Evolutionary conservation across 768 basidiomycete genomes (phyloP).

Genomic region (Dioszegia aurantiaca): DNA sequence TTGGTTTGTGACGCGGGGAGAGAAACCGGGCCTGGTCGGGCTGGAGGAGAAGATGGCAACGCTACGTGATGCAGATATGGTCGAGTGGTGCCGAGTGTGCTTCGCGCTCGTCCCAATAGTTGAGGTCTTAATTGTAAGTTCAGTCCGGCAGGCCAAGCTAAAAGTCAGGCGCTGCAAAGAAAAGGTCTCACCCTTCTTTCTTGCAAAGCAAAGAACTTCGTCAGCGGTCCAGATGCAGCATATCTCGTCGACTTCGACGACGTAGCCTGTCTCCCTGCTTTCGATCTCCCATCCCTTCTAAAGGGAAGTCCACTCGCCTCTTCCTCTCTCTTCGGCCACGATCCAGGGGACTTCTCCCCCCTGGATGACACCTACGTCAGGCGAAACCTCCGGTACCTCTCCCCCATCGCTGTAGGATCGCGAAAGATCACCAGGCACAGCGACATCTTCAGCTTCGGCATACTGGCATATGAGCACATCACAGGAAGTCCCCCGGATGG

Average conservation of each 20-base stretch:
- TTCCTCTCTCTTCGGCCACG: slow-evolving; percentile 16
- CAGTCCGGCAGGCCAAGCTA: background rate
- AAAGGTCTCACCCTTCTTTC: slow-evolving; percentile 13
- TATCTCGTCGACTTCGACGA: slow-evolving; percentile 3
- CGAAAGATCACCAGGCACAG: slow-evolving; percentile 11
- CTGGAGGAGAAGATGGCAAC: slow-evolving; percentile 7
- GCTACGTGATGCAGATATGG: background rate
- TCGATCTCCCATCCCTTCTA: background rate
- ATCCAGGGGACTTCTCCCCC: slow-evolving; percentile 12
- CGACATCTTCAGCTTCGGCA: slow-evolving; percentile 44
- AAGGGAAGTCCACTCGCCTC: background rate
- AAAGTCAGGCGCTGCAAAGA: slow-evolving; percentile 17
- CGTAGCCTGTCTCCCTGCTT: slow-evolving; percentile 11
- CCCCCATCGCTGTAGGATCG: slow-evolving; percentile 29
- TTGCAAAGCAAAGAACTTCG: slow-evolving; percentile 15
- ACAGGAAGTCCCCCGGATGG: slow-evolving; percentile 32
- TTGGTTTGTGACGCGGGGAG: slow-evolving; percentile 19
- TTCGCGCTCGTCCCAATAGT: slow-evolving; percentile 15
- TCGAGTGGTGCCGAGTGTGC: slow-evolving; percentile 9
- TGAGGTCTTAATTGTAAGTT: slow-evolving; percentile 22
- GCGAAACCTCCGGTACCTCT: slow-evolving; percentile 32
- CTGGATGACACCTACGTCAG: slow-evolving; percentile 18
- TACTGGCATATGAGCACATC: slow-evolving; percentile 39
- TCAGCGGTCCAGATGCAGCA: background rate
- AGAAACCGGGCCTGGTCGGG: background rate